A percentile compares a stretch with the other conserved stretches of the same genome.
Conservation (phyloP, 169 alveolate species). For the Plasmodium gonderi region DNA sequence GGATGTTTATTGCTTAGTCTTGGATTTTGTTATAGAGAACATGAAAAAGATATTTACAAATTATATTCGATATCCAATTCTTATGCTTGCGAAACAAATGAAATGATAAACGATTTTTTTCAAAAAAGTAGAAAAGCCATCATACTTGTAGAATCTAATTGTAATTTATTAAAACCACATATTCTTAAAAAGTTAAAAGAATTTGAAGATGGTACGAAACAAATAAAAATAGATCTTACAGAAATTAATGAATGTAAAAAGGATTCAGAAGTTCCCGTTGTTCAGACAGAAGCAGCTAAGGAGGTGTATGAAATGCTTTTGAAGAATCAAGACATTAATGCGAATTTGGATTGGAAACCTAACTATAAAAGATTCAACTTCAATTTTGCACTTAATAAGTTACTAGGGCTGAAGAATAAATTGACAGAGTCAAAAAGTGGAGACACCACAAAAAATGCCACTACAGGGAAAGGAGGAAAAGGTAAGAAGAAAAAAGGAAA, state of each 20-base stretch:
- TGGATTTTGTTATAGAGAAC: slow-evolving; percentile 43
- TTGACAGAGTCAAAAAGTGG: not conserved
- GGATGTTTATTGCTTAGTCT: not conserved
- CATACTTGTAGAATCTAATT: slow-evolving; percentile 40
- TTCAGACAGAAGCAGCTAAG: slow-evolving; percentile 25
- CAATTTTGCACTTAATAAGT: not conserved
- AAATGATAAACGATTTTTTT: slow-evolving; percentile 38
- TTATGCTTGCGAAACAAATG: slow-evolving; percentile 38
- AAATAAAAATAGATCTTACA: slow-evolving; percentile 13
- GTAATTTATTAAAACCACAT: slow-evolving; percentile 15
- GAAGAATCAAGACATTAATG: not conserved
- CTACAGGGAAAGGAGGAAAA: not conserved
- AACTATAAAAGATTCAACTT: not conserved
- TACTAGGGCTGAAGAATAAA: not conserved
- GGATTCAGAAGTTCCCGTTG: not conserved
- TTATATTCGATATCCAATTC: slow-evolving; percentile 39
- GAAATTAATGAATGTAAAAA: slow-evolving; percentile 27
- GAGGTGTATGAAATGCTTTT: not conserved
- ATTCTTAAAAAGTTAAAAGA: slow-evolving; percentile 26
- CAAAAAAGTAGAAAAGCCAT: slow-evolving; percentile 36
- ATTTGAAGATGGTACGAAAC: slow-evolving; percentile 42
- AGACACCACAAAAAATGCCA: no score
- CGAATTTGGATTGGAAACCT: slow-evolving; percentile 30
- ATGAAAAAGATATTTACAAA: slow-evolving; percentile 47
- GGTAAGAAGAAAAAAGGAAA: not conserved